These are phyloP conservation scores for Saccharomyces hybrid DNA, from an alignment of 1,139 yeast species.

Conservation along the genomic window DNA sequence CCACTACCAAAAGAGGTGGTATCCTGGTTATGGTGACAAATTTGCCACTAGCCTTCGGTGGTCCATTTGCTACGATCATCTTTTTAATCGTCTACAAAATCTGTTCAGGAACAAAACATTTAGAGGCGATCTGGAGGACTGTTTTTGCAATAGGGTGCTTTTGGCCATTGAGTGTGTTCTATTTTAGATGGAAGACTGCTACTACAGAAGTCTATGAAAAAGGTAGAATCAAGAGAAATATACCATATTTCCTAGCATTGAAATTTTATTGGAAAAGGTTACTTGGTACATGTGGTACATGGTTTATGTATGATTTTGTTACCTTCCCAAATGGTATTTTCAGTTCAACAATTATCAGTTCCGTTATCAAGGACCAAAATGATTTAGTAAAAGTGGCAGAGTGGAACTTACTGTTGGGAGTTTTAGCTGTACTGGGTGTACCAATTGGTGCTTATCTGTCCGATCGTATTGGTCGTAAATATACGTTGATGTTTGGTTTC, in stretches of 20 bases:
- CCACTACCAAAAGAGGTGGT: slow-evolving; percentile 78
- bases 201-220: neutral
- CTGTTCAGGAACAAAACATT: slow-evolving; percentile 32
- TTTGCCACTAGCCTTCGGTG: slow-evolving; percentile 80
- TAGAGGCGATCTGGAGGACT: slow-evolving; percentile 69
- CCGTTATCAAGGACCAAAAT: slow-evolving; percentile 52
- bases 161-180: slow-evolving; percentile 72
- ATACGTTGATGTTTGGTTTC: slow-evolving; percentile 66
- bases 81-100: slow-evolving; percentile 86
- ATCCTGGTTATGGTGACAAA: slow-evolving; percentile 88
- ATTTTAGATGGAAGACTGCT: slow-evolving; percentile 52
- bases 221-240: slow-evolving; percentile 29
- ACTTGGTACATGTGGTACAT: slow-evolving; percentile 59
- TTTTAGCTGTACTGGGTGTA: slow-evolving; percentile 87
- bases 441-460: slow-evolving; percentile 72
- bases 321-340: slow-evolving; percentile 83
- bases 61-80: slow-evolving; percentile 75
- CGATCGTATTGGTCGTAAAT: slow-evolving; percentile 86
- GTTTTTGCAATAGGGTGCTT: slow-evolving; percentile 91
- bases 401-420: slow-evolving; percentile 84
- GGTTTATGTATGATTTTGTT: slow-evolving; percentile 90
- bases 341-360: slow-evolving; percentile 56
- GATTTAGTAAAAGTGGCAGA: slow-evolving; percentile 68
- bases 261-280: slow-evolving; percentile 85
- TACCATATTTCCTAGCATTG: slow-evolving; percentile 62